Evolutionary conservation across 192 early-diverging fungal species (phyloP), one percentile per base, ranked within the genome.

Genomic region (Backusella tuberculispora): DNA sequence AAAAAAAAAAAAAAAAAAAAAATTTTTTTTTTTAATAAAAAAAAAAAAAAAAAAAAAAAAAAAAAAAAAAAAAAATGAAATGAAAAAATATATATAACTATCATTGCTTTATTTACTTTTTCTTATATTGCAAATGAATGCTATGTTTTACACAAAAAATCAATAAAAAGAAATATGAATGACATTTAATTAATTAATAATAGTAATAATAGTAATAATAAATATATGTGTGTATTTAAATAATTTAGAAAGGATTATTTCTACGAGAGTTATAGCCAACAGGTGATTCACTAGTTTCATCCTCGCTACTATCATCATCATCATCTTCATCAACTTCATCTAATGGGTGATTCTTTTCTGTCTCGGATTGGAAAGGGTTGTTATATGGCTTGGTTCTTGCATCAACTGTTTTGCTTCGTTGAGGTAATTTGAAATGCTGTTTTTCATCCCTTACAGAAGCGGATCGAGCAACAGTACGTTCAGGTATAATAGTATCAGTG

Each of bases 81-180:
- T n/a, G 24, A 26, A 10, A 24, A 56, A 24, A 24, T 56, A 8
- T 12, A 56, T 21, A 10, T 21, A 56, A 56, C 53, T 24, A 21
- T 56, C 19, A 24, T 56, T 56, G 53, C 8, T 56, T 56, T 53
- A 53, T 53, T 56, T 13, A 24, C 9, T 56, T 56, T 50, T 19
- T 50, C 19, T 50, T 56, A 13, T 24, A 24, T 24, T 24, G 19
- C 19, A 56, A 56, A 60, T 24, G 10, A 26, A 60, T 26, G 21
- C 53, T 12, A 60, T 60, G 10, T 60, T 60, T 24, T 60, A 60
- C 53, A 60, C 26, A 19, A 53, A 53, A n/a, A 56, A 56, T 24
- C 4, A 56, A 56, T 26, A 60, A 60, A 8, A 10, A 12, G 21
- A 26, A 60, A n/a, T 53, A 53, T 24, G 9, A 56, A 56, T 53